These are phyloP conservation scores for Corinectria fuckeliana DNA, from an alignment of 2,329 filamentous ascomycete genomes.

Conservation along the genomic window DNA sequence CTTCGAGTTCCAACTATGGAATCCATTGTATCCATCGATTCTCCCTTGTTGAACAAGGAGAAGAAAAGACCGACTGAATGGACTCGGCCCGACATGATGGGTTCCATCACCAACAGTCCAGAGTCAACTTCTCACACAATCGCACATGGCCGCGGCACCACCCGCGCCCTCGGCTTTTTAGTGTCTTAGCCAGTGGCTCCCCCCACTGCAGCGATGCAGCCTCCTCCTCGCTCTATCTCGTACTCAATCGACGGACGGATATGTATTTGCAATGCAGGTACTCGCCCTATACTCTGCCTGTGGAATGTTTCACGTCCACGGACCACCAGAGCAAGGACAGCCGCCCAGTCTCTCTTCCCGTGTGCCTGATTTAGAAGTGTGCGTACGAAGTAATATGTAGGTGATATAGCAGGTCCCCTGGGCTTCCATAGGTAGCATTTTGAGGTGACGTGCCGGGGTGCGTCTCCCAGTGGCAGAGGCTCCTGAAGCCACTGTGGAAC, in stretches of 20 bases:
- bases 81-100: neutral
- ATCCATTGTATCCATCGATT: neutral
- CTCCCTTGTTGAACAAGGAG: neutral
- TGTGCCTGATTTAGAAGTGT: no score
- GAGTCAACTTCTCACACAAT: slow-evolving; percentile 8
- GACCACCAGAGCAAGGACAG: neutral
- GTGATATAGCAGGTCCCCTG: no score
- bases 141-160: slow-evolving; percentile 15
- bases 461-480: no score
- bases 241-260: neutral
- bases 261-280: neutral
- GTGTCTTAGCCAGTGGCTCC: slow-evolving; percentile 2
- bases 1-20: neutral
- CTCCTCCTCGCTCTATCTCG: neutral
- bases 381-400: no score
- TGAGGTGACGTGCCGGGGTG: neutral
- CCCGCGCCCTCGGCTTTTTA: slow-evolving; percentile 11
- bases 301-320: no score
- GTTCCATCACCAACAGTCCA: neutral
- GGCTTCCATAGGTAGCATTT: no score
- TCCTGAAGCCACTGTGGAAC: neutral
- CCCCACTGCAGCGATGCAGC: neutral
- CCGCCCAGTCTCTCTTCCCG: no score
- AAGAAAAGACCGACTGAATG: neutral
- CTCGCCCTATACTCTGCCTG: neutral